Base-by-base conservation (phyloP, 2,329 filamentous ascomycete genomes). In the Leptodontidium sp. region DNA sequence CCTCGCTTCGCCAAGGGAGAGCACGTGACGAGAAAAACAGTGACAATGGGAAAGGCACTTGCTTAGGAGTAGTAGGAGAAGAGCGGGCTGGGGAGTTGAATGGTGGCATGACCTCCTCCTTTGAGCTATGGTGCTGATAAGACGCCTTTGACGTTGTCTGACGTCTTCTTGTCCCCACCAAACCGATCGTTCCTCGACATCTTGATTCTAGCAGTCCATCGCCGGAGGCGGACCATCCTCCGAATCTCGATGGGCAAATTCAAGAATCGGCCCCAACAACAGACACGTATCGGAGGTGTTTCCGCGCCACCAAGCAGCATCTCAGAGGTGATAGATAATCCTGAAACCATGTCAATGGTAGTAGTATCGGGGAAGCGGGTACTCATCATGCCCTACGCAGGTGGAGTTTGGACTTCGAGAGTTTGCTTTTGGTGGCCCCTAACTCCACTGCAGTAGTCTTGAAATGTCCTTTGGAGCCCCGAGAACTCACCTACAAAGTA, bases 181-280 rank as follows among this genome's bases (percentile, higher is more conserved):
- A 50, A 14, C 11, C 29, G 45, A 62, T 49, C 11, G 2, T 21
- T 50, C 9, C 43, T 38, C 26, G 6, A 15, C 21, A 62, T 38
- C 43, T 62, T 38, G 29, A 38, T 35, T 50, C 26, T 35, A 15
- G 45, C 26, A 14, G 21, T 38, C 35, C 65, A 63, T 59, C 50
- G 50, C 61, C 70, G 70, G 70, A 68, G 67, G 4, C 70, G 70
- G 70, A 38, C 26, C 35, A 5, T 45, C 3, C 65, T 66, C 70
- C 70, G 70, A 32, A 72, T 72, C 70, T 70, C 70, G 68, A 72
- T 72, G 61, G 8, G 8, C 45, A 15, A 24, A 21, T 50, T 12
- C 24, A 40, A 43, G 21, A 53, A n/a, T 47, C 61, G 32, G 49
- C 29, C 14, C 61, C 47, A 40, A 14, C n/a, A 35, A 35, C 43